Evolutionary conservation across 2,329 filamentous ascomycete species (phyloP).

Genomic region (Drechslerella dactyloides): DNA sequence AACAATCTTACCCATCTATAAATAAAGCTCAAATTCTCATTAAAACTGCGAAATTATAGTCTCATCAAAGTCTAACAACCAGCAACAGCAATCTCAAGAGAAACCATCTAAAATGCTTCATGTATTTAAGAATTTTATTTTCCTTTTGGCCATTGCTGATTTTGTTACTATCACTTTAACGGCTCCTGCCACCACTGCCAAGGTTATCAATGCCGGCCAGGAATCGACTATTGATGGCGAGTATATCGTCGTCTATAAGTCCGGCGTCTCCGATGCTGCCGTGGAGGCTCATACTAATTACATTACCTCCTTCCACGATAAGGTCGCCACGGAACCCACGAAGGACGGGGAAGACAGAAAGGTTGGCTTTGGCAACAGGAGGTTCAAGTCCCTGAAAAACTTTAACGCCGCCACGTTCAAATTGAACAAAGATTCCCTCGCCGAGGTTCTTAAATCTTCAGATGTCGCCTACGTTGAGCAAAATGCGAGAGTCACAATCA

Average conservation of each 20-base stretch:
- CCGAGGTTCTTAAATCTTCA: constrained; percentile 36
- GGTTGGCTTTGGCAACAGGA: constrained; percentile 32
- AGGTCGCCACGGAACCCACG: constrained; percentile 26
- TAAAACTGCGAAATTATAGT: not conserved
- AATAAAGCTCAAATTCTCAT: not conserved
- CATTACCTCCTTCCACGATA: constrained; percentile 35
- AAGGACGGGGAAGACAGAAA: constrained; percentile 35
- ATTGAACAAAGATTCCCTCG: constrained; percentile 47
- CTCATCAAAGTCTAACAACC: not conserved
- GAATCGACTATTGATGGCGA: constrained; percentile 25
- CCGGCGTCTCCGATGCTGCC: constrained; percentile 21
- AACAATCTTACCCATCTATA: not conserved
- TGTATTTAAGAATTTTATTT: constrained; percentile 3
- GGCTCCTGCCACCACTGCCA: not conserved
- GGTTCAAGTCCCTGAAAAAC: constrained; percentile 21
- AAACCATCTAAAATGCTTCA: constrained; percentile 16
- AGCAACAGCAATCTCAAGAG: not conserved
- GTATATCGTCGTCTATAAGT: constrained; percentile 53
- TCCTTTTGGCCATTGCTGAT: constrained; percentile 8
- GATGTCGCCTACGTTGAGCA: constrained; percentile 52
- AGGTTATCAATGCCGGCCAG: constrained; percentile 1
- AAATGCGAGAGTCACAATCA: constrained; percentile 48
- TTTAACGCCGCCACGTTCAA: constrained; percentile 45
- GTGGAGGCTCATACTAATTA: constrained; percentile 41
- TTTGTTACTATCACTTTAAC: not conserved